Evolutionary conservation across 257 asterid species (phyloP).

Genomic region (Rauvolfia tetraphylla): DNA sequence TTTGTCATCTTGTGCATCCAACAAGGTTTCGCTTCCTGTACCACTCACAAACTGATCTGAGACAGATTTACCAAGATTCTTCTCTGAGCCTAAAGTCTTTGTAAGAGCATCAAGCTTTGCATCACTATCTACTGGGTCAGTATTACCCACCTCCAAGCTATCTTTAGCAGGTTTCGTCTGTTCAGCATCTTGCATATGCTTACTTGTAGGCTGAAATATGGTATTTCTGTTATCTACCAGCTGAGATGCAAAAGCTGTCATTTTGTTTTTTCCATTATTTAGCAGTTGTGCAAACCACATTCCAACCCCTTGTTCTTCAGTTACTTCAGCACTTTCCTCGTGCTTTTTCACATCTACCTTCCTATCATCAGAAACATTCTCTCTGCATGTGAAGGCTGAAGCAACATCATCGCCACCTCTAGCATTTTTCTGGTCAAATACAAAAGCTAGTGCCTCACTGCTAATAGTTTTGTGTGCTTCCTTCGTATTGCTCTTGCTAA

Average conservation of each 20-base stretch:
- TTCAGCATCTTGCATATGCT: conserved; percentile 20
- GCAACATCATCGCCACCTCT: conserved; percentile 25
- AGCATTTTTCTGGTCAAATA: conserved; percentile 24
- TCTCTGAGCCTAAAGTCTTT: conserved; percentile 23
- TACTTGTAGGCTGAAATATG: conserved; percentile 19
- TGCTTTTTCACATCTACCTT: conserved; percentile 27
- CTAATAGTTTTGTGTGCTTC: conserved; percentile 30
- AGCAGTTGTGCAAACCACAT: conserved; percentile 30
- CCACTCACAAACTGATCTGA: conserved; percentile 13
- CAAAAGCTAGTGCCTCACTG: conserved; percentile 23
- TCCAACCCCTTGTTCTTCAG: conserved; percentile 34
- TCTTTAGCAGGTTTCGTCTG: conserved; percentile 26
- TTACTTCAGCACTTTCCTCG: conserved; percentile 34
- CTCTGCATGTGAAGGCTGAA: conserved; percentile 26
- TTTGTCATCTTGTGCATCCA: conserved; percentile 28
- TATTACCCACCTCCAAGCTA: conserved; percentile 19
- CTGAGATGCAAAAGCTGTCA: conserved; percentile 37
- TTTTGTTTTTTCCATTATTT: conserved; percentile 31
- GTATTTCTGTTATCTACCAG: conserved; percentile 30
- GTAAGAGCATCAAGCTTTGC: conserved; percentile 25
- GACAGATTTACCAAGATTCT: conserved; percentile 21
- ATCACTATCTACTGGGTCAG: conserved; percentile 19
- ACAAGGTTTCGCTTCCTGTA: conserved; percentile 23
- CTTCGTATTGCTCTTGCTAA: conserved; percentile 25
- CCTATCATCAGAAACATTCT: conserved; percentile 18